Evolutionary conservation across 805 yeast genomes (phyloP).

Genomic region (Jamesozyma hellenica): DNA sequence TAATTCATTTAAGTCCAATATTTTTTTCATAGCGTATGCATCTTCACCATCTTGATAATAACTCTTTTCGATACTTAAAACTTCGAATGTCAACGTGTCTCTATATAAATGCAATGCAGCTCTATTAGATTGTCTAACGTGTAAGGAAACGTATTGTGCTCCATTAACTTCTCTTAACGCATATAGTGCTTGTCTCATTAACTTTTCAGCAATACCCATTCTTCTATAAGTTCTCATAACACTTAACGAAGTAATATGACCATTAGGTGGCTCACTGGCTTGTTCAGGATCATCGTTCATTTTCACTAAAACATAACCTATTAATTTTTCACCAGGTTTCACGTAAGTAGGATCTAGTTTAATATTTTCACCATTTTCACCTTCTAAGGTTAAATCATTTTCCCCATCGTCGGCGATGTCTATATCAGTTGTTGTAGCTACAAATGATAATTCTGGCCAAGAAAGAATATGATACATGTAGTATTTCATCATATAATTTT

Average conservation of each 20-base stretch:
- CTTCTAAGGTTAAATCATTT: conserved; percentile 13
- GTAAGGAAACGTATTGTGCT: conserved; percentile 79
- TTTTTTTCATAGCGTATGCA: conserved; percentile 88
- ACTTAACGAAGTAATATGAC: conserved; percentile 87
- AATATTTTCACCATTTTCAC: conserved; percentile 14
- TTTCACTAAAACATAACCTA: conserved; percentile 93
- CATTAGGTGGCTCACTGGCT: conserved; percentile 67
- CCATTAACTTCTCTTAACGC: conserved; percentile 73
- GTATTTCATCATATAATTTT: conserved; percentile 84
- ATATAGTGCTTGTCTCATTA: conserved; percentile 76
- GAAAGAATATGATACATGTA: conserved; percentile 88
- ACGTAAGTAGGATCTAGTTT: conserved; percentile 60
- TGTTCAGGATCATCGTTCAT: conserved; percentile 91
- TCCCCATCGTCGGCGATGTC: conserved; percentile 21
- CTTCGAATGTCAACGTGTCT: conserved; percentile 77
- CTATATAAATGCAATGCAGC: conserved; percentile 90
- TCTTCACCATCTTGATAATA: conserved; percentile 97
- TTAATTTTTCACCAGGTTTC: conserved; percentile 61
- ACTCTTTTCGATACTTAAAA: conserved; percentile 68
- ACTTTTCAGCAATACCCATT: conserved; percentile 86
- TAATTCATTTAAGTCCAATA: conserved; percentile 48
- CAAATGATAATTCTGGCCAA: conserved; percentile 97
- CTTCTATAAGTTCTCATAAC: conserved; percentile 94
- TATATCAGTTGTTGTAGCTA: conserved; percentile 67
- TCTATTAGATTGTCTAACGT: conserved; percentile 84